Evolutionary conservation across 768 basidiomycete species (phyloP).

Genomic region (Tremella mesenterica): DNA sequence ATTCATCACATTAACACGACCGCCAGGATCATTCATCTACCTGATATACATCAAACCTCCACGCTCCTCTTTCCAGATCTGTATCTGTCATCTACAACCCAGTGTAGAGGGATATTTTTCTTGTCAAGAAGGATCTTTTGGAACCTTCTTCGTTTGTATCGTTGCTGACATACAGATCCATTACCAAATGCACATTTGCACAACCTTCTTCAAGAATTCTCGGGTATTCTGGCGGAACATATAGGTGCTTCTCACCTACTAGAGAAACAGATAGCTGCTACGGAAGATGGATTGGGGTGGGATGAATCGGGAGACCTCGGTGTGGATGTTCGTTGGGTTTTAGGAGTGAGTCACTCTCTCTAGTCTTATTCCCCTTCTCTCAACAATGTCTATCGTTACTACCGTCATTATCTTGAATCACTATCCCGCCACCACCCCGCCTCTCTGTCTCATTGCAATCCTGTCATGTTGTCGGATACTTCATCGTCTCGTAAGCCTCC

Average conservation of each 20-base stretch:
- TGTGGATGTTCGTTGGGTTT: slow-evolving; percentile 38
- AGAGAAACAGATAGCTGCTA: slow-evolving; percentile 11
- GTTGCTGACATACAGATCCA: slow-evolving; percentile 20
- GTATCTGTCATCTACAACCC: not conserved
- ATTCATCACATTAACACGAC: not conserved
- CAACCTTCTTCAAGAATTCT: slow-evolving; percentile 40
- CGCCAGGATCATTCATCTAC: not conserved
- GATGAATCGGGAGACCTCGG: slow-evolving; percentile 12
- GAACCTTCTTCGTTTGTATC: not conserved
- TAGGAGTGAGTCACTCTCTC: slow-evolving; percentile 33
- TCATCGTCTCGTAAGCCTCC: too few relatives aligned
- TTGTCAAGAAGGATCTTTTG: not conserved
- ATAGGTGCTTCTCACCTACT: not conserved
- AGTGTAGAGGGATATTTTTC: not conserved
- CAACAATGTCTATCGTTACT: too few relatives aligned
- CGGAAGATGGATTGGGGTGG: slow-evolving; percentile 23
- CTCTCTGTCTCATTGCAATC: too few relatives aligned
- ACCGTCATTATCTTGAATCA: too few relatives aligned
- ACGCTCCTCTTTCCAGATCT: not conserved
- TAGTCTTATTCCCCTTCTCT: too few relatives aligned
- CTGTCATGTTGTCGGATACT: too few relatives aligned
- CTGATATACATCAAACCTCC: too few relatives aligned
- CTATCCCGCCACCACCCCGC: too few relatives aligned
- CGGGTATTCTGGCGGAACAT: slow-evolving; percentile 1
- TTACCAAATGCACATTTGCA: slow-evolving; percentile 38